Conservation (phyloP, 2,329 filamentous ascomycete species). For the Tolypocladium paradoxum region DNA sequence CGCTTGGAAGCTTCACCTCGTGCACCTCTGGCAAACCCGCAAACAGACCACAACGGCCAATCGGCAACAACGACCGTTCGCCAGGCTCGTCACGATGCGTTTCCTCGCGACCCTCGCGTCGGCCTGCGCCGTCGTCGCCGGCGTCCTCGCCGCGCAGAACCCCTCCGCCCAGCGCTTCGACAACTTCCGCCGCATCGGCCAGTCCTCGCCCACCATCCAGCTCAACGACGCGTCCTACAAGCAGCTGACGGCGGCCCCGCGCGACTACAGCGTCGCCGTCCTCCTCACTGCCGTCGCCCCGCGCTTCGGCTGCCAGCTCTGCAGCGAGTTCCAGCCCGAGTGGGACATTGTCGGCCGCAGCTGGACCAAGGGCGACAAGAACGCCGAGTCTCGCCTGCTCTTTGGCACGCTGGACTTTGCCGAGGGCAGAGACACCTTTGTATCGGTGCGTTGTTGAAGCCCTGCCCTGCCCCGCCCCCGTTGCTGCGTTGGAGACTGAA, state of each 20-base stretch:
- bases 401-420: slow-evolving; percentile 82
- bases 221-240: slow-evolving; percentile 68
- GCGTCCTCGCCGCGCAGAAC: slow-evolving; percentile 54
- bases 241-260: slow-evolving; percentile 62
- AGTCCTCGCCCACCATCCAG: slow-evolving; percentile 58
- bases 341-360: slow-evolving; percentile 80
- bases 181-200: slow-evolving; percentile 58
- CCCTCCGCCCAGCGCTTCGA: slow-evolving; percentile 55
- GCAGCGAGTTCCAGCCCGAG: slow-evolving; percentile 85
- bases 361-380: slow-evolving; percentile 78
- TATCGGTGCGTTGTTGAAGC: slow-evolving; percentile 53
- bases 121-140: slow-evolving; percentile 49
- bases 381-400: slow-evolving; percentile 59
- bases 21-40: background rate
- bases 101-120: slow-evolving; percentile 53
- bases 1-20: background rate
- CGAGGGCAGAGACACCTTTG: slow-evolving; percentile 74
- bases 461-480: background rate
- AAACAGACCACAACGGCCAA: background rate
- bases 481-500: background rate
- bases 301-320: slow-evolving; percentile 76
- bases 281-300: slow-evolving; percentile 79
- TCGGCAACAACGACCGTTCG: slow-evolving; percentile 3
- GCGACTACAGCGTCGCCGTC: slow-evolving; percentile 75
- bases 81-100: slow-evolving; percentile 47